Evolutionary conservation across 352 stramenopile species (phyloP).

Genomic region (Albugo candida): DNA sequence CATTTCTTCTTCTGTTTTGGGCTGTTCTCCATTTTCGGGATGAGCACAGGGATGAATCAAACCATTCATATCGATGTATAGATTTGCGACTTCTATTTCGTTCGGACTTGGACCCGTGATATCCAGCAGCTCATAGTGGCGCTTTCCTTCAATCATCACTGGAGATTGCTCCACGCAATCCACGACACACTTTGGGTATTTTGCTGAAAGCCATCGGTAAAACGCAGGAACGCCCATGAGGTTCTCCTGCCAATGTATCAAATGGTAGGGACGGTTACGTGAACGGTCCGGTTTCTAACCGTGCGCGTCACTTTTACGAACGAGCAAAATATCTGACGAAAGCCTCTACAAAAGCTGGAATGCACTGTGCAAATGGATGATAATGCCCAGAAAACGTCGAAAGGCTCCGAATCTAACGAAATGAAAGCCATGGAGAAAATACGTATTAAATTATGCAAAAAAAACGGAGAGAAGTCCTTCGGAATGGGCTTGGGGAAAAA

Average conservation of each 20-base stretch:
- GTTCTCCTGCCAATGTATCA: conserved; percentile 1
- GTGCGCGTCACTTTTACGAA: too few relatives aligned
- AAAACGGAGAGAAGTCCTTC: conserved; percentile 23
- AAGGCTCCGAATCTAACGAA: too few relatives aligned
- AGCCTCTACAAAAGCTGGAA: too few relatives aligned
- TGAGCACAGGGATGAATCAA: conserved; percentile 99
- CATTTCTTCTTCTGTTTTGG: conserved; percentile 95
- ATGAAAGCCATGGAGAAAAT: too few relatives aligned
- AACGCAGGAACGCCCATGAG: conserved; percentile 97
- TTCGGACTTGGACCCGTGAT: conserved; percentile 83
- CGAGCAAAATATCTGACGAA: too few relatives aligned
- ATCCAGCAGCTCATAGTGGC: conserved; percentile 65
- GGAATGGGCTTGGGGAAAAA: conserved; percentile 15
- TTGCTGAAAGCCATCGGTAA: conserved; percentile 97
- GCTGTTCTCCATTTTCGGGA: conserved; percentile 81
- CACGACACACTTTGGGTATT: conserved; percentile 97
- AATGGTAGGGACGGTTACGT: too few relatives aligned
- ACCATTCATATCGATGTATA: conserved; percentile 99
- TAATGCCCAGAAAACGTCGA: too few relatives aligned
- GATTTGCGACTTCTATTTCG: conserved; percentile 91
- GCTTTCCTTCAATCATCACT: conserved; percentile 61
- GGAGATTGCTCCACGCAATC: conserved; percentile 63
- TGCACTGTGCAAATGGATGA: too few relatives aligned
- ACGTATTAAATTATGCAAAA: too few relatives aligned
- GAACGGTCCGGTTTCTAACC: too few relatives aligned